These are phyloP conservation scores for Gremmenia infestans DNA, from an alignment of 2,329 filamentous ascomycete genomes.

Conservation along the genomic window DNA sequence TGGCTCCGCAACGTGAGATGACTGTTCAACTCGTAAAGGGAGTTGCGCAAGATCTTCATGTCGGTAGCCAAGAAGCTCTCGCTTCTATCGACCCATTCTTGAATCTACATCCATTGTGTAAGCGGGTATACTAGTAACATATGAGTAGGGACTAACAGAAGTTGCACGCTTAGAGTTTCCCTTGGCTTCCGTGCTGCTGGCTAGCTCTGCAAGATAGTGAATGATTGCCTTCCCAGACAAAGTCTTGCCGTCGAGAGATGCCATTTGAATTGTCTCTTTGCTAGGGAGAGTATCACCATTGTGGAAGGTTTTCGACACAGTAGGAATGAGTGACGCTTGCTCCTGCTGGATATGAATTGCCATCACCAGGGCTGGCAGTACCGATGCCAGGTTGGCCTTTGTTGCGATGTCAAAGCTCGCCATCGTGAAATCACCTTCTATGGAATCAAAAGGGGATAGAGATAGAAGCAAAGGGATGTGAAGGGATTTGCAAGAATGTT, in stretches of 20 bases:
- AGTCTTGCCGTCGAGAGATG: background rate
- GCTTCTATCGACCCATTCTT: background rate
- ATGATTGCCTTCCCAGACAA: background rate
- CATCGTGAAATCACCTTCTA: background rate
- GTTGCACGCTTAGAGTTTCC: background rate
- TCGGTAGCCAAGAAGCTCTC: background rate
- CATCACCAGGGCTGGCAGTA: background rate
- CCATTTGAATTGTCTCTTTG: background rate
- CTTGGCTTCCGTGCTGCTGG: background rate
- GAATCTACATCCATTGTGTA: background rate
- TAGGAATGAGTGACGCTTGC: background rate
- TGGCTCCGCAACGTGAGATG: background rate
- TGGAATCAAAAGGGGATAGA: background rate
- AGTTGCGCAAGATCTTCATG: background rate
- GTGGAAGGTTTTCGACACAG: background rate
- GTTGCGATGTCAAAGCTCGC: background rate
- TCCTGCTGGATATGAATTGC: background rate
- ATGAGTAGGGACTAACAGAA: background rate
- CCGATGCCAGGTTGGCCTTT: background rate
- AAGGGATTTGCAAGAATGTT: background rate
- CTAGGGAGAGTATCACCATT: background rate
- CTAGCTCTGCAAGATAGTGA: background rate
- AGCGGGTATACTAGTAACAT: background rate
- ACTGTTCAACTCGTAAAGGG: background rate
- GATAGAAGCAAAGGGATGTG: conserved; percentile 4